Evolutionary conservation across 2,329 filamentous ascomycete species (phyloP).

Genomic region (Capronia coronata): DNA sequence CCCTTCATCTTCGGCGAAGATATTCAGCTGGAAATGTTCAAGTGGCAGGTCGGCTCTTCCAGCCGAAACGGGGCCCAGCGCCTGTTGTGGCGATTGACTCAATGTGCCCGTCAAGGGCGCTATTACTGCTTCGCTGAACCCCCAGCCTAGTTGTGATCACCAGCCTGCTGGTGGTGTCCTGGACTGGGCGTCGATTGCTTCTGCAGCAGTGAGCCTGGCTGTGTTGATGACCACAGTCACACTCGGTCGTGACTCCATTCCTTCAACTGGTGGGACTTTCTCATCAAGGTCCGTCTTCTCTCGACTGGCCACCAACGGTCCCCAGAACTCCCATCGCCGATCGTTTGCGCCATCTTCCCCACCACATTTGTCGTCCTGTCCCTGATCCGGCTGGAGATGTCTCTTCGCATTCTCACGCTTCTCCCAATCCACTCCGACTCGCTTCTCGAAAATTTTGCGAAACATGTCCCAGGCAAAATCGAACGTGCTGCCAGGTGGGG

Average conservation of each 20-base stretch:
- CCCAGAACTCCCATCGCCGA: slow-evolving; percentile 4
- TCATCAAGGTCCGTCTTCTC: background rate
- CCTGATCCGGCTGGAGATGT: slow-evolving; percentile 9
- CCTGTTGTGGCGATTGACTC: background rate
- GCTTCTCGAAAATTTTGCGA: slow-evolving; percentile 50
- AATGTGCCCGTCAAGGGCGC: background rate
- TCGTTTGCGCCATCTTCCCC: slow-evolving; percentile 13
- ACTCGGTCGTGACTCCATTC: slow-evolving; percentile 21
- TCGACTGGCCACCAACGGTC: slow-evolving; percentile 14
- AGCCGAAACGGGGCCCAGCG: too few relatives aligned
- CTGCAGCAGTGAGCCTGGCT: slow-evolving; percentile 1
- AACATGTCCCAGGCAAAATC: slow-evolving; percentile 47
- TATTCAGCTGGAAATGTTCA: too few relatives aligned
- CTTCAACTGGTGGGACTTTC: background rate
- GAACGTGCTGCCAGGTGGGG: slow-evolving; percentile 32
- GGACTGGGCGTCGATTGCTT: slow-evolving; percentile 32
- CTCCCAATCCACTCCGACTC: slow-evolving; percentile 57
- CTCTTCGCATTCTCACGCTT: slow-evolving; percentile 30
- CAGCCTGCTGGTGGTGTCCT: slow-evolving; percentile 17
- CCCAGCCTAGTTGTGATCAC: background rate
- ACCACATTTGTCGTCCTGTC: background rate
- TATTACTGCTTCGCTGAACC: background rate
- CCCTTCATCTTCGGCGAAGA: too few relatives aligned
- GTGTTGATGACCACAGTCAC: slow-evolving; percentile 17
- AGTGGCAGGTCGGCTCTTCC: too few relatives aligned